Evolutionary conservation across 2,329 filamentous ascomycete genomes (phyloP), one percentile per base, ranked within the genome.

Genomic region (Apiospora sp.): DNA sequence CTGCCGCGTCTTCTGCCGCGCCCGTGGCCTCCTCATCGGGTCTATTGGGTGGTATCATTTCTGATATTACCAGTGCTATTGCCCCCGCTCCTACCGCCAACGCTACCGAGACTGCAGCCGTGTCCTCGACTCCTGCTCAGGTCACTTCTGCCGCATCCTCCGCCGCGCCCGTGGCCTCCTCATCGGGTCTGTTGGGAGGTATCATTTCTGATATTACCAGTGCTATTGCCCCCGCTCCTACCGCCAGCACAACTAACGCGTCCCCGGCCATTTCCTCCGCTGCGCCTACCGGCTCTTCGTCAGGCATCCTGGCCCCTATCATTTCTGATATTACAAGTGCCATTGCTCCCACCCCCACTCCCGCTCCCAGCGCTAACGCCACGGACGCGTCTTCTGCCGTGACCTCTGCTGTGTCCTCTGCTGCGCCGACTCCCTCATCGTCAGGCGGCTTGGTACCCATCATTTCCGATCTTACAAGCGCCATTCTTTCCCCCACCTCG

Each of bases 401-500:
- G 30, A 30, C 37, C 2, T 48, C 67, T 24, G 30, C 67, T n/a
- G 27, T 16, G 7, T 22, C 37, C 34, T 41, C 61, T 22, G 34
- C 61, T 14, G 34, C 22, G 8, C 13, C 67, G 19, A 27, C 64
- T 30, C n/a, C 19, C 12, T n/a, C 30, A 7, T 4, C n/a, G 68
- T 19, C n/a, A 3, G 46, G 14, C 37, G 37, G 24, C 12, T 44
- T 71, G 43, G 68, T 44, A 19, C 46, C 64, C 12, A 71, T 73
- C 51, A 19, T 73, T n/a, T 72, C 71, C 16, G 72, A 67, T 44
- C 64, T 73, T 24, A 70, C 71, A 27, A 72, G 71, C 44, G 64
- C 64, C 19, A 27, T 68, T 61, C 67, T 70, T 19, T 70, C 68
- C 19, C 27, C 67, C 27, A 70, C 68, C 41, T 46, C 67, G 61